Conservation (phyloP, 805 yeast species). For the Suhomyces kilbournensis region DNA sequence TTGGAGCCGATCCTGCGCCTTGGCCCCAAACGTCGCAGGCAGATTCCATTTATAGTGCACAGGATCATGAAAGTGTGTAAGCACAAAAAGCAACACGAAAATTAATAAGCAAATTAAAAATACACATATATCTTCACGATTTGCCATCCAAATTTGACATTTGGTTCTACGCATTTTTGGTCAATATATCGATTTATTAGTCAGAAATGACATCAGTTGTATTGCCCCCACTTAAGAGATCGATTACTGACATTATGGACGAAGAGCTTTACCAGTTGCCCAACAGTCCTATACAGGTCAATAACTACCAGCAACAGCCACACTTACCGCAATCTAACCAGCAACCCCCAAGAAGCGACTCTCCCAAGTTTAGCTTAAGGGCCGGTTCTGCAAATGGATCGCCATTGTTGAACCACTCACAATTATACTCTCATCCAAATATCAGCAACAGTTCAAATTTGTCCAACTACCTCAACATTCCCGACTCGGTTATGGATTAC, state of each 20-base stretch:
- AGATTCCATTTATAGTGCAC: background rate
- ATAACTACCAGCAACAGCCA: background rate
- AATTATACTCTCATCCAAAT: constrained; percentile 12
- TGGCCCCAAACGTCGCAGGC: background rate
- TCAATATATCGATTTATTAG: background rate
- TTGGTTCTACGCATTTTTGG: background rate
- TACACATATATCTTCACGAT: constrained; percentile 5
- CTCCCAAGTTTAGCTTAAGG: constrained; percentile 9
- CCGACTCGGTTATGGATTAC: constrained; percentile 30
- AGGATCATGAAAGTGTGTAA: constrained; percentile 1
- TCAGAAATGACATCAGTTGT: constrained; percentile 47
- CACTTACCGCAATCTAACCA: background rate
- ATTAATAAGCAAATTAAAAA: constrained; percentile 8
- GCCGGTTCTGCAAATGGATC: constrained; percentile 7
- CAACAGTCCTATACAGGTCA: constrained; percentile 16
- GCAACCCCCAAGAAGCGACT: constrained; percentile 9
- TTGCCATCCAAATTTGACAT: constrained; percentile 5
- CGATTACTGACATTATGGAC: constrained; percentile 57
- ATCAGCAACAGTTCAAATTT: constrained; percentile 18
- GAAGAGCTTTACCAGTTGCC: constrained; percentile 53
- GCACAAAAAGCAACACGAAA: constrained; percentile 3
- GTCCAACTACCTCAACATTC: constrained; percentile 29
- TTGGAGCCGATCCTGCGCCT: background rate
- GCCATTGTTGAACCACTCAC: constrained; percentile 10
- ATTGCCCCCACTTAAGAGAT: constrained; percentile 49